phyloP scores from a whole-genome alignment of 1,139 yeast genomes.

The Debaryomyces robertsiae region DNA sequence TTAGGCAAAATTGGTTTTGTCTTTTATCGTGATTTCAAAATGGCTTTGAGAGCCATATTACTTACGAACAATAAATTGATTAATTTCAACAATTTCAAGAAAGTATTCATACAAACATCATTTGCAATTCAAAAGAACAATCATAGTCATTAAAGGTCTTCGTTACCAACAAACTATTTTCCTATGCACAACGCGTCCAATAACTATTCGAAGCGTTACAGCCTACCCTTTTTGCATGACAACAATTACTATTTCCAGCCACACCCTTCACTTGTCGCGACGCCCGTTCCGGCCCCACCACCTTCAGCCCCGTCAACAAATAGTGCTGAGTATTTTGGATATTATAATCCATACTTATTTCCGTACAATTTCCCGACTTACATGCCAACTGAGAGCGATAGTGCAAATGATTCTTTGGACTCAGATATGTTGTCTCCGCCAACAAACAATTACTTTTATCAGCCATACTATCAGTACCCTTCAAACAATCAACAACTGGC shows the following conservation, averaged over 20 bases:
- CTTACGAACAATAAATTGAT: conserved; percentile 38
- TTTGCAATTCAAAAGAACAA: conserved; percentile 41
- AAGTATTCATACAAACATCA: conserved; percentile 39
- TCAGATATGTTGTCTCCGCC: conserved; percentile 10
- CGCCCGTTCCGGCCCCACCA: conserved; percentile 11
- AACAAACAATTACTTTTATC: conserved; percentile 11
- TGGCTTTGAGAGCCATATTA: conserved; percentile 44
- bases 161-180: conserved; percentile 12
- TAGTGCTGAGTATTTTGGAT: conserved; percentile 12
- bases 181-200: conserved; percentile 9
- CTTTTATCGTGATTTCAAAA: conserved; percentile 38
- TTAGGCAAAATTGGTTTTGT: conserved; percentile 48
- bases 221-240: conserved; percentile 13
- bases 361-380: conserved; percentile 5
- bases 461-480: conserved; percentile 12
- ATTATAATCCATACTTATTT: conserved; percentile 15
- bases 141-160: conserved; percentile 12
- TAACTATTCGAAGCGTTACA: conserved; percentile 14
- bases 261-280: conserved; percentile 12
- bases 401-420: neutral
- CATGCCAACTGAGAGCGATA: conserved; percentile 6
- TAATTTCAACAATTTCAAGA: conserved; percentile 21
- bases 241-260: conserved; percentile 10
- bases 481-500: conserved; percentile 22
- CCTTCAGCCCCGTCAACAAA: conserved; percentile 12